These are phyloP conservation scores for Rhododendron ferrugineum DNA, from an alignment of 148 eudicot species.

Conservation along the genomic window DNA sequence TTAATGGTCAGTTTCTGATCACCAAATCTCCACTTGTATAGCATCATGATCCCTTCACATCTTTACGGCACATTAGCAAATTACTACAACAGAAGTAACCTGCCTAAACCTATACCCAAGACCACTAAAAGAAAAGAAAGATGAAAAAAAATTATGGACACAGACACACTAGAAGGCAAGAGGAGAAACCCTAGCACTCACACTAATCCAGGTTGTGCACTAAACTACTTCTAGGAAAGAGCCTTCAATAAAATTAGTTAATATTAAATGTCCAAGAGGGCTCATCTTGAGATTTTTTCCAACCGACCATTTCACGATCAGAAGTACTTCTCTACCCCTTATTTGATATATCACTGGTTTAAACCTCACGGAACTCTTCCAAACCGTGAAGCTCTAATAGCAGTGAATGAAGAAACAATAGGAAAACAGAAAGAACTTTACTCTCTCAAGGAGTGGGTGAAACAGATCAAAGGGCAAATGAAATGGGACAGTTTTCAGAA, in stretches of 20 bases:
- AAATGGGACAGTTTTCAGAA: background rate
- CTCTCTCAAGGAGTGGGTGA: background rate
- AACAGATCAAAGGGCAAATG: background rate
- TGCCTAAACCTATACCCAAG: background rate
- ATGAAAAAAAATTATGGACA: background rate
- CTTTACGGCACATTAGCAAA: background rate
- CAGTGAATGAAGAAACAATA: background rate
- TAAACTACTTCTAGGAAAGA: background rate
- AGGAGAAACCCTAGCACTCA: background rate
- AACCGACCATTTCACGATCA: constrained; percentile 11
- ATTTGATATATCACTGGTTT: constrained; percentile 19
- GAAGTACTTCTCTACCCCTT: constrained; percentile 14
- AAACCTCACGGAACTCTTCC: constrained; percentile 14
- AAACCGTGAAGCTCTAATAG: constrained; percentile 16
- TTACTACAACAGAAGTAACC: background rate
- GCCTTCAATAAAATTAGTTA: background rate
- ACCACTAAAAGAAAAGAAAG: background rate
- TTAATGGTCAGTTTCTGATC: background rate
- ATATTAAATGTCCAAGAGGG: constrained; percentile 9
- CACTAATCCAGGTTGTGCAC: background rate
- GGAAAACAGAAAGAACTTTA: background rate
- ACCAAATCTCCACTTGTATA: background rate
- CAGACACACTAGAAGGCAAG: background rate
- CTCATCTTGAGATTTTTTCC: background rate
- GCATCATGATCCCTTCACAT: background rate